phyloP scores from a whole-genome alignment of 768 basidiomycete genomes.

The Coprinopsis sp. region DNA sequence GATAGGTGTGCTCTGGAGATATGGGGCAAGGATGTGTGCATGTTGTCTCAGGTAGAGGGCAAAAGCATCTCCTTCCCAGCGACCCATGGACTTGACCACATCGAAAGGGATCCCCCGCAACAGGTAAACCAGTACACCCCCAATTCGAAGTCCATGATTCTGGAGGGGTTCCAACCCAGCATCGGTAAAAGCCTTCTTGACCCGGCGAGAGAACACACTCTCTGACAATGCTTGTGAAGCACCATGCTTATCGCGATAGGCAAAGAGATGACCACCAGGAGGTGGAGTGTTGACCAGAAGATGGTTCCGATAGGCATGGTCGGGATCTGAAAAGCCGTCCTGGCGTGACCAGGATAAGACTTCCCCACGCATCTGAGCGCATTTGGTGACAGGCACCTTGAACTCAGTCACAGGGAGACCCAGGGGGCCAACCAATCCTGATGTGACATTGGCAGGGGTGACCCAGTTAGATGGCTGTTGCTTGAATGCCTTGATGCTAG shows the following conservation, averaged over 20 bases:
- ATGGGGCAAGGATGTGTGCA: constrained; percentile 10
- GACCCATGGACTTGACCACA: constrained; percentile 27
- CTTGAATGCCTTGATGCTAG: constrained; percentile 14
- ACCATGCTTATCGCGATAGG: neutral
- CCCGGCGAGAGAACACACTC: constrained; percentile 13
- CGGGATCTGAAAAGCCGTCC: constrained; percentile 14
- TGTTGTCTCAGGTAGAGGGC: constrained; percentile 9
- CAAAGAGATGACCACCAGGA: constrained; percentile 10
- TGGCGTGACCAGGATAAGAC: constrained; percentile 12
- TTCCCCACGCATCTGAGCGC: neutral
- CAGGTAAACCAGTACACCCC: constrained; percentile 30
- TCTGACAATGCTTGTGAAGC: constrained; percentile 20
- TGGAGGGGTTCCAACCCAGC: constrained; percentile 11
- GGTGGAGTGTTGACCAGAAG: constrained; percentile 19
- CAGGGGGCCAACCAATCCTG: neutral
- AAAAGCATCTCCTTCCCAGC: constrained; percentile 19
- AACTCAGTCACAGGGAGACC: constrained; percentile 3
- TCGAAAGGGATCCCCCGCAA: constrained; percentile 30
- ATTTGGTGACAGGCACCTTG: constrained; percentile 4
- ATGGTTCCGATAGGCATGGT: constrained; percentile 17
- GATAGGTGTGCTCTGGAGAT: constrained; percentile 6
- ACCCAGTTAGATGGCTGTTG: constrained; percentile 10
- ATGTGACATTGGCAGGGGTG: constrained; percentile 11
- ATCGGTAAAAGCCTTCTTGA: constrained; percentile 11
- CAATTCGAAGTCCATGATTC: constrained; percentile 23